A percentile compares a stretch with the other conserved stretches of the same genome.
phyloP scores from a whole-genome alignment of 2,329 filamentous ascomycete species.

The Botrytis fabae region DNA sequence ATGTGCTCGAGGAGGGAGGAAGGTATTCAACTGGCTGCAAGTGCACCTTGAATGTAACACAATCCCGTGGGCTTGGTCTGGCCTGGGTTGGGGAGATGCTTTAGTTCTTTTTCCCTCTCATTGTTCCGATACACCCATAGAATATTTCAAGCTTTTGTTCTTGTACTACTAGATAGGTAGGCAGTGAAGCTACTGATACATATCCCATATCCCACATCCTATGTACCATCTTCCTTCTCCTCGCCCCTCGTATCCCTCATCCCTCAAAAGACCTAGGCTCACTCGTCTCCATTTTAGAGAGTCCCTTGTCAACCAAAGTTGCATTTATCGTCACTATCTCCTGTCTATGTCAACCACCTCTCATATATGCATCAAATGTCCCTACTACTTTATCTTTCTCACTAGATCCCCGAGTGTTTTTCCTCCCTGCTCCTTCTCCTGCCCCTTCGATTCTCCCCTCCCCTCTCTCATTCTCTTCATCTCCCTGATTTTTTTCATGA shows the following conservation, averaged over 20 bases:
- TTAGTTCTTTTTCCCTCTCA: neutral
- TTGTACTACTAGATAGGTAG: neutral
- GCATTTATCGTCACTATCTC: neutral
- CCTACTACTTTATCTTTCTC: neutral
- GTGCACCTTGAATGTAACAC: neutral
- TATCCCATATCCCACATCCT: neutral
- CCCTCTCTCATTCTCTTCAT: neutral
- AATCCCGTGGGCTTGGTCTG: neutral
- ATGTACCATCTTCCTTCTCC: too few species aligned
- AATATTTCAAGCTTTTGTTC: neutral
- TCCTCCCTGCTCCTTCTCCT: neutral
- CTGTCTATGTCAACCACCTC: neutral
- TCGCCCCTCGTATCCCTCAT: neutral
- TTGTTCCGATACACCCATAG: neutral
- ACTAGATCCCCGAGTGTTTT: neutral
- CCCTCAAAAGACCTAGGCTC: neutral
- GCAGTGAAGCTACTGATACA: neutral
- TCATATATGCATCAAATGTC: neutral
- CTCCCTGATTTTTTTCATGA: neutral
- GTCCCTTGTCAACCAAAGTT: neutral
- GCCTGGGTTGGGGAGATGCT: neutral
- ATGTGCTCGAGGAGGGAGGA: neutral
- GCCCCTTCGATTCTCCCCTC: neutral
- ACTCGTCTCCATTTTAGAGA: neutral
- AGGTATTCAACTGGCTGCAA: neutral